Evolutionary conservation across 2,329 filamentous ascomycete species (phyloP).

Genomic region (Colletotrichum musicola): DNA sequence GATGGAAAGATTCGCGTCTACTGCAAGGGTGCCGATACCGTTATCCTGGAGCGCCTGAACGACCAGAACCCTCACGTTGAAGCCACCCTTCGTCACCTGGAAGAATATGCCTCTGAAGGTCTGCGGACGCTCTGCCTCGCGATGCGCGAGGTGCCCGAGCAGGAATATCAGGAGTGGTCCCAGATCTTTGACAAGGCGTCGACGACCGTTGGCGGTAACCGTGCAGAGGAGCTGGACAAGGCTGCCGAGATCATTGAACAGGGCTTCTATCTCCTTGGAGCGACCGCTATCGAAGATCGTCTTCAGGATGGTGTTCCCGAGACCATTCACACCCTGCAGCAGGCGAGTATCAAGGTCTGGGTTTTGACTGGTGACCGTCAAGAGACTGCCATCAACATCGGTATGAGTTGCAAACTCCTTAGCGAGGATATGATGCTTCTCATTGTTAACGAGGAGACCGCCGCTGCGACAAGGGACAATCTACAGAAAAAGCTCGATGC

Average conservation of each 20-base stretch:
- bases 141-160: constrained; percentile 91
- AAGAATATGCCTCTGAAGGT: constrained; percentile 97
- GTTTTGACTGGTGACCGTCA: constrained; percentile 97
- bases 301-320: constrained; percentile 98
- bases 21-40: constrained; percentile 96
- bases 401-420: constrained; percentile 98
- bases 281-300: constrained; percentile 96
- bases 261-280: constrained; percentile 90
- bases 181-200: constrained; percentile 87
- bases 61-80: constrained; percentile 89
- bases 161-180: constrained; percentile 90
- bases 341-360: constrained; percentile 98
- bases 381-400: constrained; percentile 99
- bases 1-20: constrained; percentile 96
- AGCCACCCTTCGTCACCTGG: constrained; percentile 91
- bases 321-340: constrained; percentile 96
- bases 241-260: constrained; percentile 95
- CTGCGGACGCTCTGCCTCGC: constrained; percentile 94
- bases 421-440: constrained; percentile 99
- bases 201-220: constrained; percentile 91
- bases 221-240: constrained; percentile 96
- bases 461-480: constrained; percentile 85
- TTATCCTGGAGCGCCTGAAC: constrained; percentile 91
- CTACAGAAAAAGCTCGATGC: constrained; percentile 94
- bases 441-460: constrained; percentile 92